Conservation (phyloP, 2,329 filamentous ascomycete genomes). For the Alternaria arborescens region DNA sequence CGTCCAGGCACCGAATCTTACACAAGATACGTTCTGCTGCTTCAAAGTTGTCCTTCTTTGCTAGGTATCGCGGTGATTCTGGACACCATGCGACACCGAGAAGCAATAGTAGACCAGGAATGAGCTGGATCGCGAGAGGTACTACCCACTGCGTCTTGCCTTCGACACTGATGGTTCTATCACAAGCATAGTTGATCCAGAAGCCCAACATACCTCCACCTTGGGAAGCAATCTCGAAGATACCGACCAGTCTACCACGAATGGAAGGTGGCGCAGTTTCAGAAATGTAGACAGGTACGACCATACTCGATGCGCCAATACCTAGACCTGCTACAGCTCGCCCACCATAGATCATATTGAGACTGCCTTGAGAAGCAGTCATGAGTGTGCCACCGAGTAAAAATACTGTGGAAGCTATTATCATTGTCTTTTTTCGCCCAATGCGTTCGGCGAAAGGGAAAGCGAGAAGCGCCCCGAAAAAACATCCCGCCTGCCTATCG, state of each 20-base stretch:
- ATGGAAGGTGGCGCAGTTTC: slow-evolving; percentile 66
- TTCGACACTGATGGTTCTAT: slow-evolving; percentile 53
- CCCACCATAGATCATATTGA: slow-evolving; percentile 50
- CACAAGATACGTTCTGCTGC: slow-evolving; percentile 54
- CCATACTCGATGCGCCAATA: slow-evolving; percentile 50
- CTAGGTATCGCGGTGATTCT: slow-evolving; percentile 47
- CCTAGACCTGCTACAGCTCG: slow-evolving; percentile 51
- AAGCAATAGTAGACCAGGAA: slow-evolving; percentile 52
- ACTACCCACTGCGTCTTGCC: slow-evolving; percentile 68
- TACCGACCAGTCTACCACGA: slow-evolving; percentile 70
- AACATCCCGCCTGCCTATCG: slow-evolving; percentile 40
- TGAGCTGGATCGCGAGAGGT: slow-evolving; percentile 61
- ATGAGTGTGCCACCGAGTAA: slow-evolving; percentile 53
- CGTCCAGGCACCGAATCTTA: slow-evolving; percentile 57
- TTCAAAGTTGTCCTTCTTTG: slow-evolving; percentile 45
- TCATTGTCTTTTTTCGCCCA: slow-evolving; percentile 60
- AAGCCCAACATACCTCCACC: slow-evolving; percentile 62
- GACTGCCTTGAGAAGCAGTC: slow-evolving; percentile 48
- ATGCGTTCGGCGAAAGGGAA: slow-evolving; percentile 60
- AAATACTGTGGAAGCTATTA: slow-evolving; percentile 57
- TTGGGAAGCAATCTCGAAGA: slow-evolving; percentile 73
- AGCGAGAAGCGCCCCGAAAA: slow-evolving; percentile 52
- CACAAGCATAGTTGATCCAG: slow-evolving; percentile 55
- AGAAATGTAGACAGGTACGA: slow-evolving; percentile 52
- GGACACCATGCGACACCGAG: slow-evolving; percentile 50